Conservation (phyloP, 129 eudicot species). For the Centella asiatica region DNA sequence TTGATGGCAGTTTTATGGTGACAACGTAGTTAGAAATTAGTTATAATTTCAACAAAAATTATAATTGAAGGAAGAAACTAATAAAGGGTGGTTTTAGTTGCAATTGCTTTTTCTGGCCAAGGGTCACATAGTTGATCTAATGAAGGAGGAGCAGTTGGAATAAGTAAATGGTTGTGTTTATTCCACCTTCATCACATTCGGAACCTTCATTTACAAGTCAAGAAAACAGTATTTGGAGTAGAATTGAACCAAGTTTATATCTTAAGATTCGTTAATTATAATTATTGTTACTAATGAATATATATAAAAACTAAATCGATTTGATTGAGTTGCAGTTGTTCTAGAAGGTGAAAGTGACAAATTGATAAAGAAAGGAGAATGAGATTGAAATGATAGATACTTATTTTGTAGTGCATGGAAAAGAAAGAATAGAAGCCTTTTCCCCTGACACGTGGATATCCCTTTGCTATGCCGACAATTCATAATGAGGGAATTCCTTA, state of each 20-base stretch:
- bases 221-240: conserved; percentile 16
- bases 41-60: too few relatives aligned
- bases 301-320: background rate
- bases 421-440: background rate
- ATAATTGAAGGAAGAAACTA: too few relatives aligned
- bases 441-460: background rate
- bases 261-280: conserved; percentile 23
- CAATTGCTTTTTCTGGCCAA: too few relatives aligned
- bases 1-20: too few relatives aligned
- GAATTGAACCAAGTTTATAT: conserved; percentile 15
- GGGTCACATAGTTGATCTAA: too few relatives aligned
- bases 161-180: background rate
- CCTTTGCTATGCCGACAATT: background rate
- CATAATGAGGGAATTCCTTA: background rate
- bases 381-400: background rate
- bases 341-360: conserved; percentile 17
- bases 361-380: background rate
- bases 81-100: too few relatives aligned
- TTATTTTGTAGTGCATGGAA: background rate
- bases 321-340: conserved; percentile 7
- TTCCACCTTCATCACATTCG: conserved; percentile 15
- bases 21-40: too few relatives aligned
- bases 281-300: conserved; percentile 14
- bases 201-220: conserved; percentile 33
- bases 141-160: too few relatives aligned